Evolutionary conservation across 1,139 yeast genomes (phyloP).

Genomic region (Wickerhamomyces sp.): DNA sequence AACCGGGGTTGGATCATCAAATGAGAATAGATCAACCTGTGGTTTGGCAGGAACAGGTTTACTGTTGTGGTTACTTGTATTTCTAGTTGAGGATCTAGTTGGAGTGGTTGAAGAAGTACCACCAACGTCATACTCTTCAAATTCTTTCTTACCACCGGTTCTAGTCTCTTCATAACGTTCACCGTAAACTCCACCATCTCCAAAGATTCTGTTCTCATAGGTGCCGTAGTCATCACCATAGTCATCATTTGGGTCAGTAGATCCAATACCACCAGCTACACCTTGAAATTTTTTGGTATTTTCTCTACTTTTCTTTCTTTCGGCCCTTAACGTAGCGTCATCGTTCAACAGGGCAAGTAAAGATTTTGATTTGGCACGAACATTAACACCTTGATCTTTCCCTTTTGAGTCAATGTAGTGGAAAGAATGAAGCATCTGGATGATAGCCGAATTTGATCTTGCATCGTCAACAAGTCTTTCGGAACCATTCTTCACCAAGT

Average conservation of each 20-base stretch:
- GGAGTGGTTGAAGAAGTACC: conserved; percentile 19
- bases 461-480: conserved; percentile 96
- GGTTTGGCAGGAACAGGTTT: conserved; percentile 27
- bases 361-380: conserved; percentile 83
- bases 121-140: conserved; percentile 69
- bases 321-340: conserved; percentile 71
- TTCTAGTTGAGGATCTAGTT: conserved; percentile 6
- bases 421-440: conserved; percentile 87
- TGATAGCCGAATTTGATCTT: conserved; percentile 72
- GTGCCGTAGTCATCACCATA: conserved; percentile 34
- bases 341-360: conserved; percentile 68
- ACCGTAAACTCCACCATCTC: conserved; percentile 76
- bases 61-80: conserved; percentile 10
- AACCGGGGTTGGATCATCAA: conserved; percentile 30
- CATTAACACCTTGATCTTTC: conserved; percentile 94
- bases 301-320: conserved; percentile 83
- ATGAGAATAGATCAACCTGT: conserved; percentile 50
- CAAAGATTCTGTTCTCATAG: conserved; percentile 46
- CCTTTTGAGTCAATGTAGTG: conserved; percentile 94
- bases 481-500: conserved; percentile 84
- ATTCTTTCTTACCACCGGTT: conserved; percentile 49
- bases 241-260: conserved; percentile 27
- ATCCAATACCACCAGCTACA: conserved; percentile 52
- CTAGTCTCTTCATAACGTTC: conserved; percentile 52
- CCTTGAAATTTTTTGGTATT: conserved; percentile 79